Percentiles rank a stretch among this genome's conserved stretches.
phyloP scores from a whole-genome alignment of 2,329 filamentous ascomycete genomes.

The Domatiomyces globalis region DNA sequence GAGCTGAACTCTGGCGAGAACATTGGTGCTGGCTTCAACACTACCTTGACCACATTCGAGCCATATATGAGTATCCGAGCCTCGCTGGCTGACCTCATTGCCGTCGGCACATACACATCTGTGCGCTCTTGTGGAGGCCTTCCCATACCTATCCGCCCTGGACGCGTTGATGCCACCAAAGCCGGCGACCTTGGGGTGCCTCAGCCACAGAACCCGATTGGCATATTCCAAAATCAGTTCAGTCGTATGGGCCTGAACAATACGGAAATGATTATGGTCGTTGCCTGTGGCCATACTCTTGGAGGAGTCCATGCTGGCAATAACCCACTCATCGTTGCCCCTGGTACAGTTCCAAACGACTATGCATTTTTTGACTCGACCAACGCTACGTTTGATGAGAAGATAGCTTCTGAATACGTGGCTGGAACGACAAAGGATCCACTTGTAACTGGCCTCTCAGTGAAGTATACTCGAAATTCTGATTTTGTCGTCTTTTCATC shows the following conservation, averaged over 20 bases:
- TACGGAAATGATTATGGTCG: slow-evolving; percentile 18
- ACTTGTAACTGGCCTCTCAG: slow-evolving; percentile 12
- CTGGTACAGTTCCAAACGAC: slow-evolving; percentile 18
- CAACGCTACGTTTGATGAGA: slow-evolving; percentile 18
- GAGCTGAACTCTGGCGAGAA: slow-evolving; percentile 21
- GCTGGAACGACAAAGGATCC: slow-evolving; percentile 19
- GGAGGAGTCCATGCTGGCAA: slow-evolving; percentile 23
- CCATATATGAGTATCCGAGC: slow-evolving; percentile 17
- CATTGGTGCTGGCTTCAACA: slow-evolving; percentile 22
- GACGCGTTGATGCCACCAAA: slow-evolving; percentile 22
- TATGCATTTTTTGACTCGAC: slow-evolving; percentile 20
- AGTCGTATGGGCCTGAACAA: slow-evolving; percentile 21
- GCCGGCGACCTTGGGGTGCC: slow-evolving; percentile 22
- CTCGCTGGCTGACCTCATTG: slow-evolving; percentile 23
- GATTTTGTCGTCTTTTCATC: slow-evolving; percentile 23
- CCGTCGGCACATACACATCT: slow-evolving; percentile 21
- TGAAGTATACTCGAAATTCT: slow-evolving; percentile 14
- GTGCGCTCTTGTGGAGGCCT: slow-evolving; percentile 22
- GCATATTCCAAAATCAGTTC: slow-evolving; percentile 21
- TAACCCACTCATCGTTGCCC: slow-evolving; percentile 22
- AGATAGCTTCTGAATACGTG: slow-evolving; percentile 23
- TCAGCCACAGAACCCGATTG: slow-evolving; percentile 21
- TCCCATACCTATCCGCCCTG: slow-evolving; percentile 21
- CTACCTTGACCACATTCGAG: slow-evolving; percentile 21
- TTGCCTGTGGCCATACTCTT: slow-evolving; percentile 25